Evolutionary conservation across 2,329 filamentous ascomycete species (phyloP).

Genomic region (Gliomastix tumulicola): DNA sequence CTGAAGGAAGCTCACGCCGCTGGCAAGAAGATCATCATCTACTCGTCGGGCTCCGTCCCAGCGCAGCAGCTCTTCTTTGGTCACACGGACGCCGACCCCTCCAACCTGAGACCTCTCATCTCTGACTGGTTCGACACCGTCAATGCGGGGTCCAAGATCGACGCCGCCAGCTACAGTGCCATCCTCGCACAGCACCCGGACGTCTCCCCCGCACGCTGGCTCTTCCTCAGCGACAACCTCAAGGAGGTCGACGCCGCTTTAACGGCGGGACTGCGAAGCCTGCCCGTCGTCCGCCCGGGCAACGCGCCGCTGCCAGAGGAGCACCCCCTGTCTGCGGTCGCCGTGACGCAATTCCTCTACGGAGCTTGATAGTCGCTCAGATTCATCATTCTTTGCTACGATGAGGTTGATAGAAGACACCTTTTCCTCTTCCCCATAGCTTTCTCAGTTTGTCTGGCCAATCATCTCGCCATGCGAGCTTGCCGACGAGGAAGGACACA

Average conservation of each 20-base stretch:
- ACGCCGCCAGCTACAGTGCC: conserved; percentile 57
- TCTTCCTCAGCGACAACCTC: conserved; percentile 79
- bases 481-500: no score
- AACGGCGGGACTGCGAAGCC: conserved; percentile 54
- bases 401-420: no score
- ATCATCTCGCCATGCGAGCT: no score
- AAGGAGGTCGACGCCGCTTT: conserved; percentile 59
- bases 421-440: no score
- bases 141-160: conserved; percentile 69
- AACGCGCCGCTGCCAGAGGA: conserved; percentile 56
- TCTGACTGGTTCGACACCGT: conserved; percentile 72
- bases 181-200: conserved; percentile 44
- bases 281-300: conserved; percentile 59
- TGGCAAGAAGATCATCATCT: conserved; percentile 62
- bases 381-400: no score
- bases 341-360: conserved; percentile 6
- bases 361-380: background rate
- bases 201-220: conserved; percentile 43
- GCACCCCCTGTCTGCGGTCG: conserved; percentile 24
- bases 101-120: conserved; percentile 54
- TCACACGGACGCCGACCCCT: conserved; percentile 51
- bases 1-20: conserved; percentile 51
- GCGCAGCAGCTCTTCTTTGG: conserved; percentile 76
- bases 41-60: conserved; percentile 73
- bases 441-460: no score